A percentile compares a stretch with the other conserved stretches of the same genome.
Conservation (phyloP, 495 filamentous ascomycete species). For the Neurospora tetraspora region DNA sequence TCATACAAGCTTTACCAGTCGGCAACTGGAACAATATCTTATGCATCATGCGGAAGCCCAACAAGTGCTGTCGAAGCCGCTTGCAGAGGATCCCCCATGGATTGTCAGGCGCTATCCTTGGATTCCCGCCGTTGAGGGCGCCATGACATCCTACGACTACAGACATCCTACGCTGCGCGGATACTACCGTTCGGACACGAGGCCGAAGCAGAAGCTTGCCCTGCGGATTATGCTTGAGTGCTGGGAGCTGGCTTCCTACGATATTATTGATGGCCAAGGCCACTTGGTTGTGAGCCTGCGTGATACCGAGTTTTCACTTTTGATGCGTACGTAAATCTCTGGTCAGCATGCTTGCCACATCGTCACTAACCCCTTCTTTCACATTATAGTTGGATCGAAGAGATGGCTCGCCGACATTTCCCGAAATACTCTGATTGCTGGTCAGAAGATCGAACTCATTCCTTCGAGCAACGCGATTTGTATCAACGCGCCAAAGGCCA, state of each 20-base stretch:
- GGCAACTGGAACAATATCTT: conserved; percentile 34
- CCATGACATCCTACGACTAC: background rate
- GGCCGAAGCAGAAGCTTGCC: conserved; percentile 26
- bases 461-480: conserved; percentile 16
- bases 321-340: conserved; percentile 23
- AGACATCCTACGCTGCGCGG: conserved; percentile 11
- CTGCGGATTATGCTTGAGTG: conserved; percentile 29
- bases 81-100: conserved; percentile 15
- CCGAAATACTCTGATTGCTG: conserved; percentile 16
- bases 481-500: conserved; percentile 24
- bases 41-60: background rate
- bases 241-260: conserved; percentile 27
- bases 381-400: conserved; percentile 21
- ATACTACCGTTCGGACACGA: conserved; percentile 14
- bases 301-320: conserved; percentile 23
- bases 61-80: background rate
- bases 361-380: background rate
- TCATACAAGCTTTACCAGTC: conserved; percentile 29
- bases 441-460: conserved; percentile 25
- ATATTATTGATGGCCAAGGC: conserved; percentile 20
- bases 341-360: background rate
- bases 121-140: conserved; percentile 14
- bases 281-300: conserved; percentile 22
- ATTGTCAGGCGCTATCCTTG: conserved; percentile 20
- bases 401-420: conserved; percentile 23